These are phyloP conservation scores for Microbotryum saponariae DNA, from an alignment of 1,284 basidiomycete species.

Conservation along the genomic window DNA sequence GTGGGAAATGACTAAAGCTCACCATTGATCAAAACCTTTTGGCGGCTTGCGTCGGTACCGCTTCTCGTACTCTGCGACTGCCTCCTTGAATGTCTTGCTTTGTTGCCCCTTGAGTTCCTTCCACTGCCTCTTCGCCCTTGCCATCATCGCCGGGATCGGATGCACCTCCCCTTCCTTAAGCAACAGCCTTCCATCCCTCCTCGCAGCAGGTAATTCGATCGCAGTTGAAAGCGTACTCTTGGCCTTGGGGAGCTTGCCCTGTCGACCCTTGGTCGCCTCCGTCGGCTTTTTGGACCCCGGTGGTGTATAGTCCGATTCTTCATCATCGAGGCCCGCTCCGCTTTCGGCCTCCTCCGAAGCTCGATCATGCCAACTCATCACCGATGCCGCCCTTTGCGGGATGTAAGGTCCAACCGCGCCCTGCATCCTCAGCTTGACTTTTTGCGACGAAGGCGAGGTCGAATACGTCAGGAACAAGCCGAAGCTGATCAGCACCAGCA, in stretches of 20 bases:
- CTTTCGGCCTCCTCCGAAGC: not conserved
- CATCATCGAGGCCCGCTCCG: not conserved
- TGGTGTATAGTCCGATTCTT: not conserved
- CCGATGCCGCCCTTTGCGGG: conserved; percentile 29
- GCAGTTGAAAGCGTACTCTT: not conserved
- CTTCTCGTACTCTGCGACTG: conserved; percentile 43
- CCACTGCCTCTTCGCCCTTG: conserved; percentile 61
- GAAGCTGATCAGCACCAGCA: conserved; percentile 16
- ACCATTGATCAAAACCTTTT: conserved; percentile 45
- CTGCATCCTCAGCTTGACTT: conserved; percentile 25
- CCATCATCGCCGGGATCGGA: conserved; percentile 54
- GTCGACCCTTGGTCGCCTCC: not conserved
- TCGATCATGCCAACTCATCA: conserved; percentile 19
- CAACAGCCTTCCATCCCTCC: conserved; percentile 21
- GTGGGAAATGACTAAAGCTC: conserved; percentile 26
- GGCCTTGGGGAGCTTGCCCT: not conserved
- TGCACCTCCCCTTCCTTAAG: conserved; percentile 26
- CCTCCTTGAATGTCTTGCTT: conserved; percentile 59
- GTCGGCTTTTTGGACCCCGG: not conserved
- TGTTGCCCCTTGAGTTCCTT: conserved; percentile 58
- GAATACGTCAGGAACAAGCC: conserved; percentile 26
- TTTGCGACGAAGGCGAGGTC: conserved; percentile 18
- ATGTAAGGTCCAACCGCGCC: conserved; percentile 32
- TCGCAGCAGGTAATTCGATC: conserved; percentile 11
- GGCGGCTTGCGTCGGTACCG: conserved; percentile 44